Conservation (phyloP, 2,329 filamentous ascomycete species). For the Byssochlamys sp. region DNA sequence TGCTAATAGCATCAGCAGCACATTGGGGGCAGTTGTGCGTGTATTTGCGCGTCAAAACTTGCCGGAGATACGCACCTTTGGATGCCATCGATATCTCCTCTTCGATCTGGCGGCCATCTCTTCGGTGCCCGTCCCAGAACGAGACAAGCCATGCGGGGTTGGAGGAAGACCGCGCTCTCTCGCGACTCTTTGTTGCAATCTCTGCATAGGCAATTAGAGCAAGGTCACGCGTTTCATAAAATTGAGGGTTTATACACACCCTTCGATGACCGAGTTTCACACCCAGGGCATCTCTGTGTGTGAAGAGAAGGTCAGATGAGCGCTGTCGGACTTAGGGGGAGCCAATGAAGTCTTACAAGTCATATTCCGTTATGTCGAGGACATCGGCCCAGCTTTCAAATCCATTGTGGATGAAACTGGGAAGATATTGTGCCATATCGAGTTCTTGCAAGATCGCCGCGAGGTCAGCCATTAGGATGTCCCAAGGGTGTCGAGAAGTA, state of each 20-base stretch:
- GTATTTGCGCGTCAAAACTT: neutral
- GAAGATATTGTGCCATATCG: conserved; percentile 5
- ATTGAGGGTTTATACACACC: neutral
- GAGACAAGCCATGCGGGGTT: neutral
- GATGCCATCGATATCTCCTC: conserved; percentile 5
- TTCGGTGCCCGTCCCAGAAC: neutral
- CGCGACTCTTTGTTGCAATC: conserved; percentile 5
- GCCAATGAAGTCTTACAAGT: conserved; percentile 2
- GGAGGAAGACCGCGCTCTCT: conserved; percentile 1
- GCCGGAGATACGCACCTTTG: conserved; percentile 1
- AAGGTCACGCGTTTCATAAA: neutral
- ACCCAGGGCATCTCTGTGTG: conserved; percentile 3
- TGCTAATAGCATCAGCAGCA: neutral
- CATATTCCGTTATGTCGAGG: conserved; percentile 5
- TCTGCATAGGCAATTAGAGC: neutral
- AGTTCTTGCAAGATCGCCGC: conserved; percentile 3
- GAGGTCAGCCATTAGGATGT: conserved; percentile 3
- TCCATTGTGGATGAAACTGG: conserved; percentile 4
- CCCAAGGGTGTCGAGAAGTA: neutral
- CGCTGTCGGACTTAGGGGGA: neutral
- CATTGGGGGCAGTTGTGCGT: neutral
- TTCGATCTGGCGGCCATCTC: conserved; percentile 1
- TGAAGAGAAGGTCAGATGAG: conserved; percentile 1
- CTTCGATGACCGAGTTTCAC: conserved; percentile 5
- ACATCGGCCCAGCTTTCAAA: conserved; percentile 6